These are phyloP conservation scores for Lachnellula cervina DNA, from an alignment of 2,329 filamentous ascomycete genomes.

Conservation along the genomic window DNA sequence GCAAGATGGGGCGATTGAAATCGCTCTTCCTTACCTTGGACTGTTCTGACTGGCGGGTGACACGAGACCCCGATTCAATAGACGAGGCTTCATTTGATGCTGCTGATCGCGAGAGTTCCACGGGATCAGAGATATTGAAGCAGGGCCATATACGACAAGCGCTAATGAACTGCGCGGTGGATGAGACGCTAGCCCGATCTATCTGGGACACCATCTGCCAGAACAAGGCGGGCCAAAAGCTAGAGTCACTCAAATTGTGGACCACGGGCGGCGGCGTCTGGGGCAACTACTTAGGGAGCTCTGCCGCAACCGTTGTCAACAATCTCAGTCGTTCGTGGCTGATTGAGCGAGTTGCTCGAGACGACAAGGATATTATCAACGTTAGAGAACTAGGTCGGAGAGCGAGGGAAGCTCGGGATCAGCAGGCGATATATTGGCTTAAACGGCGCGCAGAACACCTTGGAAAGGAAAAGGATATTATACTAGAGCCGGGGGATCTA, in stretches of 20 bases:
- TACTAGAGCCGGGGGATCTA: constrained; percentile 1
- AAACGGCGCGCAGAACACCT: neutral
- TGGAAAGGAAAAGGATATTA: neutral
- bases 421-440: neutral
- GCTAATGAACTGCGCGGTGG: constrained; percentile 10
- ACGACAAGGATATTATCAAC: constrained; percentile 5
- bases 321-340: constrained; percentile 11
- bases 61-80: constrained; percentile 2
- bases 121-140: neutral
- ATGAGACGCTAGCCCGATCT: constrained; percentile 7
- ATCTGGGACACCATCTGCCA: constrained; percentile 10
- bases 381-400: constrained; percentile 8
- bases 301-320: constrained; percentile 6
- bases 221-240: constrained; percentile 5
- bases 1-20: constrained; percentile 6
- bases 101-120: constrained; percentile 2
- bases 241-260: constrained; percentile 8
- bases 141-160: constrained; percentile 7
- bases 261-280: constrained; percentile 2
- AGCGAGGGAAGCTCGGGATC: constrained; percentile 1
- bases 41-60: constrained; percentile 10
- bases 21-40: constrained; percentile 11
- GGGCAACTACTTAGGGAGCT: too few species aligned
- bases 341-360: constrained; percentile 8
- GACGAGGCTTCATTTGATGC: constrained; percentile 7